Conservation (phyloP, 768 basidiomycete species). For the Mycena olivaceomarginata region DNA sequence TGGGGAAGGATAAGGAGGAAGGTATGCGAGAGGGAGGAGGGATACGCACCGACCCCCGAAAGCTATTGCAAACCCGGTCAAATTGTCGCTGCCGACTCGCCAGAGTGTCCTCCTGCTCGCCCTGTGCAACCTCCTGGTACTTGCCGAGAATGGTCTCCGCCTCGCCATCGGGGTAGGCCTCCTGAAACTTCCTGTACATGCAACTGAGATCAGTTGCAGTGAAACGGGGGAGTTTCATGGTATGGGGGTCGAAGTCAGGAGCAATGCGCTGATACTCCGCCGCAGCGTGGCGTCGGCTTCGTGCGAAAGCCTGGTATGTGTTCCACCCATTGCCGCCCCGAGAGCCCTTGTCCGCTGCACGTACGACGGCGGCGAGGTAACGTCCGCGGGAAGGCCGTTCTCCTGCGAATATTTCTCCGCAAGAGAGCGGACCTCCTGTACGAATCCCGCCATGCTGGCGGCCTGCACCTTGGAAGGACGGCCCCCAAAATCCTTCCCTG, state of each 20-base stretch:
- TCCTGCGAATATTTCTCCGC: no score
- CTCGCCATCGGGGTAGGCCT: not conserved
- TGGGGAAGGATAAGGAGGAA: not conserved
- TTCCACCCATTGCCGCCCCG: no score
- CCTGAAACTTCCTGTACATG: not conserved
- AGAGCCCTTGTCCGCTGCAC: no score
- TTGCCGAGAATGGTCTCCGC: not conserved
- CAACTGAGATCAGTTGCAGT: not conserved
- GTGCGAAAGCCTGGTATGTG: no score
- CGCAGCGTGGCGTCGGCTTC: not conserved
- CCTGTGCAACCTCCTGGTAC: not conserved
- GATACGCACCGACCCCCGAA: not conserved
- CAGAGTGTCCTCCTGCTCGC: not conserved
- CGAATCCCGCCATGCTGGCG: no score
- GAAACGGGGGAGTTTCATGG: not conserved
- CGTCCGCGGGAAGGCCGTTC: no score
- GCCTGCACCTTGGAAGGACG: no score
- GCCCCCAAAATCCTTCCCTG: no score
- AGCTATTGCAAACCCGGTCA: not conserved
- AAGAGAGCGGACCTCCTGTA: no score
- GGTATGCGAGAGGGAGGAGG: not conserved
- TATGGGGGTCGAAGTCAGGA: not conserved
- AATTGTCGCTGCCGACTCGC: not conserved
- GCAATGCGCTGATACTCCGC: not conserved
- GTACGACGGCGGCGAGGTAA: no score